A percentile compares a stretch with the other conserved stretches of the same genome.
These are phyloP conservation scores for Rhynchosporium secalis DNA, from an alignment of 2,329 filamentous ascomycete species.

Conservation along the genomic window DNA sequence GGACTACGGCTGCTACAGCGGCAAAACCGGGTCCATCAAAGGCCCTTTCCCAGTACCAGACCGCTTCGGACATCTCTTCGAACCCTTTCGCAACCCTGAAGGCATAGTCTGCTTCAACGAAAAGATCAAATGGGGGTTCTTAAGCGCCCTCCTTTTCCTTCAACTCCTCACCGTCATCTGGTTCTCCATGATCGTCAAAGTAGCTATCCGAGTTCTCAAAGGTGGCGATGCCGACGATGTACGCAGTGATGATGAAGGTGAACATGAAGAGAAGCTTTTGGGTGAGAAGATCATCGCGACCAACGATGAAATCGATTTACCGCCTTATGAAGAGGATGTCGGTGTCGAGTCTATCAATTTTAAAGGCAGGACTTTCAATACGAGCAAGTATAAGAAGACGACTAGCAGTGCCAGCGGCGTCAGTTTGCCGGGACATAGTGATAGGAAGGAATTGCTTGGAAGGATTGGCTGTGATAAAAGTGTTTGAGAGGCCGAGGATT, in stretches of 20 bases:
- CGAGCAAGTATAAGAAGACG: conserved; percentile 35
- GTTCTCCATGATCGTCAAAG: conserved; percentile 85
- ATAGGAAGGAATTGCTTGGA: conserved; percentile 40
- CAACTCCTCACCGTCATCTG: conserved; percentile 81
- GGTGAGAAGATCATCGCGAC: conserved; percentile 31
- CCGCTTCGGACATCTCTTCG: conserved; percentile 63
- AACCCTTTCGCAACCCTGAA: conserved; percentile 70
- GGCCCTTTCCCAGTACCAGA: conserved; percentile 54
- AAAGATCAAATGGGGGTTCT: conserved; percentile 73
- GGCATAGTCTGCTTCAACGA: conserved; percentile 80
- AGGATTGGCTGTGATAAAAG: conserved; percentile 42
- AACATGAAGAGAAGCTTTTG: conserved; percentile 60
- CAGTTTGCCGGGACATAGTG: conserved; percentile 38
- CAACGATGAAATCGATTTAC: conserved; percentile 24
- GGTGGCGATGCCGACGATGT: conserved; percentile 80
- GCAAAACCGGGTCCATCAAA: conserved; percentile 53
- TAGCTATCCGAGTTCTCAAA: conserved; percentile 76
- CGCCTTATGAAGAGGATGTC: conserved; percentile 71
- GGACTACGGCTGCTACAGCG: conserved; percentile 69
- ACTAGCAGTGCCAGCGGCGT: conserved; percentile 37
- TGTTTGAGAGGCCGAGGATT: conserved; percentile 26
- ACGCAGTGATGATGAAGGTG: conserved; percentile 82
- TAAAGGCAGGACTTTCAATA: conserved; percentile 45
- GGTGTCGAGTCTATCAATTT: conserved; percentile 71
- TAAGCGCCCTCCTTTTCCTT: conserved; percentile 73